Base-by-base conservation (phyloP, 306 rosid species). In the Castanea sativa region DNA sequence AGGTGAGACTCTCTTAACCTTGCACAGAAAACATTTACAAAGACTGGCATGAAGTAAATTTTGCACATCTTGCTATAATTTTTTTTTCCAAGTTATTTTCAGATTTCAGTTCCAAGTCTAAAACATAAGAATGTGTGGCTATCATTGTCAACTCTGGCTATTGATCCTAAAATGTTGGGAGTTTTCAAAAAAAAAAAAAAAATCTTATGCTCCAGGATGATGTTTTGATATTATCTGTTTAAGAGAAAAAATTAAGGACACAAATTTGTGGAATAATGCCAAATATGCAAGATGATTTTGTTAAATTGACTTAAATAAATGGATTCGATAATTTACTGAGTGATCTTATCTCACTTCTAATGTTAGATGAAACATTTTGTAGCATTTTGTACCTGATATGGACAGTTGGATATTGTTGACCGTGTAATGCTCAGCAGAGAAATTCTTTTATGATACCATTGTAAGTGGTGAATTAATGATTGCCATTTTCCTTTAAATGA, bases 1-100 rank as follows among this genome's bases (percentile, higher is more conserved):
- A 88, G 92, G 96, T 91, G 55, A 81, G 81, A n/a, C n/a, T 83
- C 11, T 75, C 73, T 55, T 76, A 58, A 10, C 49, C 71, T 67
- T 67, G 51, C 25, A 3, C 10, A 7, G 3, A 6, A 67, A 67
- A 14, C 43, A 63, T 29, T 33, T n/a, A 27, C 55, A 53, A 51
- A 77, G 55, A 64, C 38, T 32, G 9, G 10, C 49, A 8, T 6
- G 25, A 33, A 67, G 71, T 33, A 67, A 18, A 21, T 16, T 32
- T 6, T 16, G 41, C 23, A 33, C 13, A 16, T 7, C 71, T 32
- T 18, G 15, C 45, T 6, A 18, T 43, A 65, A 0, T 20, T 15
- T 65, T 64, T 23, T 1, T 11, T 15, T 7, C 53, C 16, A 15
- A 6, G 21, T 32, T 33, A 6, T 30, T 32, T 32, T 30, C 27